Evolutionary conservation across 176 grass and related monocot species (phyloP).

Genomic region (Carex myosuroides): DNA sequence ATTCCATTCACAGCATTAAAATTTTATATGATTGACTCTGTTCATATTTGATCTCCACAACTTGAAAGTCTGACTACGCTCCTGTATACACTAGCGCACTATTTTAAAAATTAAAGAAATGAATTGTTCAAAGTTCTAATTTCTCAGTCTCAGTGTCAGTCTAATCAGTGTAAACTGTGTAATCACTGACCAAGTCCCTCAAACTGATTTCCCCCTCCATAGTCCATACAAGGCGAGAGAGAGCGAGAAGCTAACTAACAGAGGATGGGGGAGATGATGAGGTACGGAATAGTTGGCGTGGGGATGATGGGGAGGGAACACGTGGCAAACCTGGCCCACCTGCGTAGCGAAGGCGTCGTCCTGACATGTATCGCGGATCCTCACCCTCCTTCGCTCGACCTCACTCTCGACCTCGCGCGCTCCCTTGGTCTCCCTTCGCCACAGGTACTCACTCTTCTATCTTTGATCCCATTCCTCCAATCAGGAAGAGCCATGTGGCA

Average conservation of each 20-base stretch:
- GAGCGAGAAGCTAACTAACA: background rate
- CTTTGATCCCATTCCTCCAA: background rate
- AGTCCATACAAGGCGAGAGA: conserved; percentile 3
- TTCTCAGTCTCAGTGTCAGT: background rate
- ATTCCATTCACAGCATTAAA: no score
- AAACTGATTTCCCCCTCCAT: background rate
- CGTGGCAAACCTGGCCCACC: conserved; percentile 70
- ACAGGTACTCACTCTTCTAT: conserved; percentile 31
- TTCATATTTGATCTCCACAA: no score
- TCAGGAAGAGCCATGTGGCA: background rate
- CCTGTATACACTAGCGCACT: no score
- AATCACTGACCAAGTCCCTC: background rate
- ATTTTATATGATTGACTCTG: no score
- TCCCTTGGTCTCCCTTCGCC: conserved; percentile 49
- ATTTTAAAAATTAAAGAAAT: background rate
- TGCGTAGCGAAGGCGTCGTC: conserved; percentile 39
- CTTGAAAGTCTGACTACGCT: no score
- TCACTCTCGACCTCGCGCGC: conserved; percentile 43
- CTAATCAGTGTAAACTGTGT: background rate
- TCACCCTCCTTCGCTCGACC: conserved; percentile 48
- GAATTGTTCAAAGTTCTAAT: no score
- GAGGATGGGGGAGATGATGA: conserved; percentile 28
- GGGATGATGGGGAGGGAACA: conserved; percentile 99
- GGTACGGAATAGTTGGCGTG: conserved; percentile 81
- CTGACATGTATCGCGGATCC: conserved; percentile 69